These are phyloP conservation scores for Ciborinia camelliae DNA, from an alignment of 2,329 filamentous ascomycete genomes.

Conservation along the genomic window DNA sequence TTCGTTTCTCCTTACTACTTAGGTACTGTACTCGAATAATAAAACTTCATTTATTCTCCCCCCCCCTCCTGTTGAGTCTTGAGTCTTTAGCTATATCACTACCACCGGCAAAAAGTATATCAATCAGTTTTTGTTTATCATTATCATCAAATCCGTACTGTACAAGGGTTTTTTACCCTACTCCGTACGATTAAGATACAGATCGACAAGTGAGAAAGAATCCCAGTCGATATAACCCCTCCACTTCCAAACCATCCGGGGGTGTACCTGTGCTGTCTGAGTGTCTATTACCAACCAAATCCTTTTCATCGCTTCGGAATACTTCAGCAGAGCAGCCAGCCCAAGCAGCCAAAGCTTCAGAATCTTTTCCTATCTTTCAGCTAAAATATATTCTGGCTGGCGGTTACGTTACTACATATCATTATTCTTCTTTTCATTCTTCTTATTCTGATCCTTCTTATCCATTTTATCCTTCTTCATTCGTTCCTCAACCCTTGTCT, in stretches of 20 bases:
- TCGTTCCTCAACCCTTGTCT: not conserved
- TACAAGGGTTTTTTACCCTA: constrained; percentile 1
- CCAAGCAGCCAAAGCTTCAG: not conserved
- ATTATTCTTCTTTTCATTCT: not conserved
- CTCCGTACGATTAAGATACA: constrained; percentile 16
- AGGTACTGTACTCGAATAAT: not conserved
- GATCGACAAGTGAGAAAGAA: constrained; percentile 13
- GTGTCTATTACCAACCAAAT: not conserved
- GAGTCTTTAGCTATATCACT: not conserved
- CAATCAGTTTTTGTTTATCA: constrained; percentile 11
- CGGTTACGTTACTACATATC: not conserved
- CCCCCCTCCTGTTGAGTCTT: too few relatives aligned
- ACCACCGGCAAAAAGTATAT: not conserved
- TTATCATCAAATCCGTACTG: too few relatives aligned
- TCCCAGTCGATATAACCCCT: constrained; percentile 11
- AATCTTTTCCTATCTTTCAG: not conserved
- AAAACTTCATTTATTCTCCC: not conserved
- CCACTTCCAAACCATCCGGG: not conserved
- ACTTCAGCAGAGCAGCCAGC: not conserved
- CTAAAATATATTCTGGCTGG: constrained; percentile 4
- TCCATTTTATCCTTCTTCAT: too few relatives aligned
- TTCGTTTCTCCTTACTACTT: constrained; percentile 3
- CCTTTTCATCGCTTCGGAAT: not conserved
- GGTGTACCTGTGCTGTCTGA: not conserved
- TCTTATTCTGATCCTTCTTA: too few relatives aligned